Percentiles rank a stretch among this genome's conserved stretches.
Conservation (phyloP, 495 filamentous ascomycete genomes). For the Penicillium bialowiezense region DNA sequence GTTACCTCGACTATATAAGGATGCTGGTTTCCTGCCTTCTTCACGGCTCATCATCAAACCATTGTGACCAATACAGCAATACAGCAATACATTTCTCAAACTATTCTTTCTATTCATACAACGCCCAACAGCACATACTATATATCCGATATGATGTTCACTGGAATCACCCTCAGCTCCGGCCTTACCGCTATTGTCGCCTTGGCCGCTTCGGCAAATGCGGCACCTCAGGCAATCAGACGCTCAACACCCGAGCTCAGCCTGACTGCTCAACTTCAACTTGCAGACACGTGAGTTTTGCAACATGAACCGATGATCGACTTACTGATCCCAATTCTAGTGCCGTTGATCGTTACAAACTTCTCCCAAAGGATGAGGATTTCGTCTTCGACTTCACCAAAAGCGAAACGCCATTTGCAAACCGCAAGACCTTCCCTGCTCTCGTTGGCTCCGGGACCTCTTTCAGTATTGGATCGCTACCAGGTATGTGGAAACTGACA, state of each 20-base stretch:
- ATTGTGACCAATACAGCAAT: too few species aligned
- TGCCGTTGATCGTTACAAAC: slow-evolving; percentile 33
- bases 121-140: too few species aligned
- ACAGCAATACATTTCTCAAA: too few species aligned
- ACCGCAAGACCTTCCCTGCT: slow-evolving; percentile 19
- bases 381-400: slow-evolving; percentile 45
- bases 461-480: slow-evolving; percentile 6
- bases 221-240: slow-evolving; percentile 15
- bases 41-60: too few species aligned
- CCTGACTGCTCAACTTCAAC: slow-evolving; percentile 20
- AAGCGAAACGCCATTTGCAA: slow-evolving; percentile 13
- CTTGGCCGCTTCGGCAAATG: slow-evolving; percentile 14
- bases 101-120: too few species aligned
- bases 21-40: too few species aligned
- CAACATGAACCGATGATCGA: background rate
- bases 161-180: too few species aligned
- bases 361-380: slow-evolving; percentile 33
- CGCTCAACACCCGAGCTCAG: slow-evolving; percentile 21
- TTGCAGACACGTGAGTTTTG: slow-evolving; percentile 22
- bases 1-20: too few species aligned
- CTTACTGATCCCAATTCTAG: slow-evolving; percentile 5
- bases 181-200: too few species aligned
- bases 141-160: too few species aligned
- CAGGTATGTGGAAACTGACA: too few species aligned
- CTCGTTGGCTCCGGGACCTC: slow-evolving; percentile 16